Conservation (phyloP, 2,329 filamentous ascomycete genomes). For the Cyphellophora europaea region DNA sequence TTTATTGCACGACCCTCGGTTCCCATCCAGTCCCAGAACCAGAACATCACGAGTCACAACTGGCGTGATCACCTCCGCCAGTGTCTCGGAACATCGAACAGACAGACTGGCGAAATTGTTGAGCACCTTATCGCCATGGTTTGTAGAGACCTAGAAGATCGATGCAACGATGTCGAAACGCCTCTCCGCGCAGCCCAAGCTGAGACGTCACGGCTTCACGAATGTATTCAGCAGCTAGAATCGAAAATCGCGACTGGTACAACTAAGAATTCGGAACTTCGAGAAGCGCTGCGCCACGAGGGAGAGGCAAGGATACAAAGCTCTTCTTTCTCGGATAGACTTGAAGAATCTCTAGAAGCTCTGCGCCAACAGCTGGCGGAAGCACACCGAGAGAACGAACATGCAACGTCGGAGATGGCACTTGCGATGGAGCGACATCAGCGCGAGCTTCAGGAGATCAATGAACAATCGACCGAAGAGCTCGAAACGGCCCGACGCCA, state of each 20-base stretch:
- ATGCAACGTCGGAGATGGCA: neutral
- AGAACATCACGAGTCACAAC: neutral
- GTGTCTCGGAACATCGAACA: neutral
- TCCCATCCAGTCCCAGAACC: neutral
- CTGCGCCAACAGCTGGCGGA: neutral
- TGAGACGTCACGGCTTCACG: neutral
- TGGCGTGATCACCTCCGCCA: neutral
- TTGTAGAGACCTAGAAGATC: neutral
- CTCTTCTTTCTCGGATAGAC: too few relatives aligned
- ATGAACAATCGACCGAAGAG: neutral
- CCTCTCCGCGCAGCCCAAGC: neutral
- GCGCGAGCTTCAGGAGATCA: neutral
- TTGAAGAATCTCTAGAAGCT: too few relatives aligned
- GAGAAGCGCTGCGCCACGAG: too few relatives aligned
- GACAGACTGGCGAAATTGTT: neutral
- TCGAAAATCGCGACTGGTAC: too few relatives aligned
- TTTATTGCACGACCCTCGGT: neutral
- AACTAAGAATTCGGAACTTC: too few relatives aligned
- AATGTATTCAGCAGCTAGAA: neutral
- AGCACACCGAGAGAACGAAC: neutral
- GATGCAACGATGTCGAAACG: neutral
- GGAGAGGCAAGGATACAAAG: too few relatives aligned
- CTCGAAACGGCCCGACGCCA: neutral
- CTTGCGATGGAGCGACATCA: neutral
- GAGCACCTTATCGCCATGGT: neutral